These are phyloP conservation scores for Ceriops zippeliana DNA, from an alignment of 345 rosid genomes.

Conservation along the genomic window DNA sequence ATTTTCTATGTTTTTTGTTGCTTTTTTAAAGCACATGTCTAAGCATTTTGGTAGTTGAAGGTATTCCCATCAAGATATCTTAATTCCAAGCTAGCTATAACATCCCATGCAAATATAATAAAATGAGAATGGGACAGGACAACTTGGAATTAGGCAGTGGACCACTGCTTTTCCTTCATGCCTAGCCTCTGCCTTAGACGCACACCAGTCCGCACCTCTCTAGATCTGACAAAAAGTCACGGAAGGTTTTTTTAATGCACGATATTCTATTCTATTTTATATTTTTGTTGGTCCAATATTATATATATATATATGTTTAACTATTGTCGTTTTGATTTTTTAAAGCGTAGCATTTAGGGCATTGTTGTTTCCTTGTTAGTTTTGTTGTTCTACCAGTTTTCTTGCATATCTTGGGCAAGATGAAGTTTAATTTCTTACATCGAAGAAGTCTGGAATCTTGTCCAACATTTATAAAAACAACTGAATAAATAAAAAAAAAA, in stretches of 20 bases:
- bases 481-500: too few relatives aligned
- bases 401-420: too few relatives aligned
- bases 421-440: too few relatives aligned
- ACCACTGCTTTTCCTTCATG: background rate
- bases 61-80: constrained; percentile 17
- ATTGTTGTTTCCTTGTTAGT: background rate
- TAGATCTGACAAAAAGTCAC: too few relatives aligned
- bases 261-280: too few relatives aligned
- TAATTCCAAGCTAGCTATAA: background rate
- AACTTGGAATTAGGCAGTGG: background rate
- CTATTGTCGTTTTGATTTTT: background rate
- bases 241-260: too few relatives aligned
- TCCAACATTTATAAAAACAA: too few relatives aligned
- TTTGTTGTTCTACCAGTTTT: background rate
- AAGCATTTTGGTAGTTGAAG: background rate
- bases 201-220: too few relatives aligned
- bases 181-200: background rate
- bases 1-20: background rate
- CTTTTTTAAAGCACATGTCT: background rate
- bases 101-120: constrained; percentile 19
- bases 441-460: too few relatives aligned
- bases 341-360: background rate
- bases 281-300: too few relatives aligned
- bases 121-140: background rate
- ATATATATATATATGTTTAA: too few relatives aligned